Base-by-base conservation (phyloP, 306 rosid genomes). In the Vigna hirtella region DNA sequence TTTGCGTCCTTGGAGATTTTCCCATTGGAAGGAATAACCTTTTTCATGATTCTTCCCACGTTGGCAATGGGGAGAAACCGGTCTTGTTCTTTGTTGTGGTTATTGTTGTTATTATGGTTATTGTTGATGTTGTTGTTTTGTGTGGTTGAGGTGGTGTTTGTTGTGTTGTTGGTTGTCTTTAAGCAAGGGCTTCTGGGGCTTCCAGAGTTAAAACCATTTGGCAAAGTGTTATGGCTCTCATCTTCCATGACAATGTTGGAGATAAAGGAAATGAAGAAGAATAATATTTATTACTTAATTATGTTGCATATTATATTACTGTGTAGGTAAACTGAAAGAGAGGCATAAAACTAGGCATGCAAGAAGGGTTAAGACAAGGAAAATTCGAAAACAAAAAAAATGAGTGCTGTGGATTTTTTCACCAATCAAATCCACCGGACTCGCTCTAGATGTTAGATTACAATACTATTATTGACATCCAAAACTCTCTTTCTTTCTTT, bases 1-100 rank as follows among this genome's bases (percentile, higher is more conserved):
- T 89, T 91, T 0, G 97, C 94, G 2, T 91, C 97, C 80, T 91
- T 88, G 1, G 97, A 91, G 83, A 91, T 91, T 84, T 91, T 91
- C 3, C 92, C 92, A 6, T 86, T 91, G 1, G 79, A 66, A 0
- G 94, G 94, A 20, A 88, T 85, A 70, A 86, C 87, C 74, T 89
- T 91, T 76, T 91, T 91, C 97, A 91, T 91, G 47, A 91, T 91
- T 62, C 94, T 85, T 1, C 97, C 97, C 0, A 91, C 97, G 34
- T 91, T 91, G 15, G 97, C 97, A 45, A 91, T 91, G 0, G 97
- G 94, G 22, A 89, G 91, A 59, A 91, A 89, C 7, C 90, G 88
- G 52, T 89, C 97, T 67, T 88, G 94, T 81, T 91, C 94, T 85
- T 91, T 89, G 72, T 2, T 59, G 70, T 2, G 49, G 63, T 7